phyloP scores from a whole-genome alignment of 768 basidiomycete genomes.

The Tricholoma bakamatsutake region DNA sequence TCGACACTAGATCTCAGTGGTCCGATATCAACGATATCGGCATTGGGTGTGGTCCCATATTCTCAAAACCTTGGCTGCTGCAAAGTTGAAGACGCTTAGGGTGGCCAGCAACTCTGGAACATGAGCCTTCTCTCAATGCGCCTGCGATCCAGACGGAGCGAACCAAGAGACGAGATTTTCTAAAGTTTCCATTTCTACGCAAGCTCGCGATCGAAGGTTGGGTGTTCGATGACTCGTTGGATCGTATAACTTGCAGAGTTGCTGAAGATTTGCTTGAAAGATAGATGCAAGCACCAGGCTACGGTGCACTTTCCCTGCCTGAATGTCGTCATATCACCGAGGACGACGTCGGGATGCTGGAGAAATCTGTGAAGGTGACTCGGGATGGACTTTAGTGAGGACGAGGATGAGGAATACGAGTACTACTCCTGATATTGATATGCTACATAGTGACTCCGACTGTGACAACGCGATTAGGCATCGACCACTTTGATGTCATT shows the following conservation, averaged over 20 bases:
- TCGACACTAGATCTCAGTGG: background rate
- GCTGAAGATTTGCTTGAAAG: background rate
- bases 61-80: background rate
- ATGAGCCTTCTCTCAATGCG: background rate
- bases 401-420: background rate
- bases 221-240: background rate
- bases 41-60: background rate
- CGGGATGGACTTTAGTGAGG: background rate
- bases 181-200: background rate
- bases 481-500: background rate
- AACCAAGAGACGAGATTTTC: background rate
- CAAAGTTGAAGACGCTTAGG: background rate
- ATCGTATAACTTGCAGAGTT: background rate
- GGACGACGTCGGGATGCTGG: background rate
- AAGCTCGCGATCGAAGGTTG: background rate
- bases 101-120: background rate
- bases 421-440: no score
- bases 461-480: no score
- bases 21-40: background rate
- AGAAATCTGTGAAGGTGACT: background rate
- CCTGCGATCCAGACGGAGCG: background rate
- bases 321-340: background rate
- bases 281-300: background rate
- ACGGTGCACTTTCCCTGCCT: background rate
- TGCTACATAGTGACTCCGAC: no score